A percentile compares a stretch with the other conserved stretches of the same genome.
Conservation (phyloP, 1,139 yeast genomes). For the Yamadazyma dushanensis region DNA sequence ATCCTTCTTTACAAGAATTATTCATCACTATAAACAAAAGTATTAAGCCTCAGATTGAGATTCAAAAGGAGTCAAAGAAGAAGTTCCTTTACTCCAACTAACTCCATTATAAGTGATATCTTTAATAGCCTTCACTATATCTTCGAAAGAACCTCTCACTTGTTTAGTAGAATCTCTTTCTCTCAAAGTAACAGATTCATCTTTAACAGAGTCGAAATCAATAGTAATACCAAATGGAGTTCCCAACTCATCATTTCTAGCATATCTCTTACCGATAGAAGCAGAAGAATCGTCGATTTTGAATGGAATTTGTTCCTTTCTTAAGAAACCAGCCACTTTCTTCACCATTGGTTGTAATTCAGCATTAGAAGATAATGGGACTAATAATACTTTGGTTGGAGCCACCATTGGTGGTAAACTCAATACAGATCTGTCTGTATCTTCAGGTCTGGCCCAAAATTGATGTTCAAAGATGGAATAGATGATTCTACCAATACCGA, state of each 20-base stretch:
- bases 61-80: slow-evolving; percentile 63
- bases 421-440: slow-evolving; percentile 84
- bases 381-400: slow-evolving; percentile 95
- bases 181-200: slow-evolving; percentile 89
- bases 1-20: background rate
- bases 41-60: slow-evolving; percentile 27
- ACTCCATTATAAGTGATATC: slow-evolving; percentile 71
- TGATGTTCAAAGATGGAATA: slow-evolving; percentile 92
- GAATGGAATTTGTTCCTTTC: slow-evolving; percentile 85
- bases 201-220: slow-evolving; percentile 92
- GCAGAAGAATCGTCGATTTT: slow-evolving; percentile 98
- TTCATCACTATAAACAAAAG: background rate
- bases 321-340: slow-evolving; percentile 66
- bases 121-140: slow-evolving; percentile 76
- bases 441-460: slow-evolving; percentile 95
- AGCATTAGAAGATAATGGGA: slow-evolving; percentile 86
- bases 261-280: slow-evolving; percentile 96
- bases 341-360: slow-evolving; percentile 77
- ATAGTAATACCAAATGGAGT: slow-evolving; percentile 98
- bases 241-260: slow-evolving; percentile 98
- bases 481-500: slow-evolving; percentile 97
- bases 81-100: slow-evolving; percentile 86
- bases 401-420: slow-evolving; percentile 96
- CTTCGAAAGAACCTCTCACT: slow-evolving; percentile 88
- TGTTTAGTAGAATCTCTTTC: slow-evolving; percentile 97